These are phyloP conservation scores for Choiromyces venosus DNA, from an alignment of 495 filamentous ascomycete genomes.

Conservation along the genomic window DNA sequence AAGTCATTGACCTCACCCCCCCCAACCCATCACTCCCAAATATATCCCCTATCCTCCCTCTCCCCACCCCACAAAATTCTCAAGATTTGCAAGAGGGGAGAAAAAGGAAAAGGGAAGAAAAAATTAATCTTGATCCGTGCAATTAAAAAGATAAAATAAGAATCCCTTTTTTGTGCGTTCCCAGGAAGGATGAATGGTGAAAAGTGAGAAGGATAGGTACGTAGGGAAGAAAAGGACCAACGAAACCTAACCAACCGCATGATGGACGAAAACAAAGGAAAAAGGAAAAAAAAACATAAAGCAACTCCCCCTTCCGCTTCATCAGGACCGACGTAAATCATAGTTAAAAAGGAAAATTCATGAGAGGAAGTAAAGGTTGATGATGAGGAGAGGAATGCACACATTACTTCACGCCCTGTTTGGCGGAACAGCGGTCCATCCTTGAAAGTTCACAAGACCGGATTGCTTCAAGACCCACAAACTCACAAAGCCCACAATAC, in stretches of 20 bases:
- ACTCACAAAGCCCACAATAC: constrained; percentile 38
- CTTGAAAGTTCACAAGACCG: background rate
- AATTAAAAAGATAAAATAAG: background rate
- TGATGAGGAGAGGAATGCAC: background rate
- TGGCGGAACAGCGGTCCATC: background rate
- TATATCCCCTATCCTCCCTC: background rate
- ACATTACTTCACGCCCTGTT: background rate
- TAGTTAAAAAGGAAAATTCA: background rate
- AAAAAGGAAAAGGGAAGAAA: background rate
- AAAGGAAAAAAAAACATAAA: too few relatives aligned
- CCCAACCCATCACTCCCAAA: background rate
- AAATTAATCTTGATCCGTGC: background rate
- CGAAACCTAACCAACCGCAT: background rate
- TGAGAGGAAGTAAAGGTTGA: background rate
- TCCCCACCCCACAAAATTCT: background rate
- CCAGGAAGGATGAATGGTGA: background rate
- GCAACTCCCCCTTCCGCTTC: background rate
- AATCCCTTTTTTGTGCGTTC: background rate
- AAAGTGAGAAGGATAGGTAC: background rate
- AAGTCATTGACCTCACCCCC: background rate
- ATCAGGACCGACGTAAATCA: background rate
- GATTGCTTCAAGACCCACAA: constrained; percentile 37
- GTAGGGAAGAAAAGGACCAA: background rate
- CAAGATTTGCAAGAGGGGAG: background rate
- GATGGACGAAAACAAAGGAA: background rate